Evolutionary conservation across 2,329 filamentous ascomycete genomes (phyloP).

Genomic region (Cercospora beticola): DNA sequence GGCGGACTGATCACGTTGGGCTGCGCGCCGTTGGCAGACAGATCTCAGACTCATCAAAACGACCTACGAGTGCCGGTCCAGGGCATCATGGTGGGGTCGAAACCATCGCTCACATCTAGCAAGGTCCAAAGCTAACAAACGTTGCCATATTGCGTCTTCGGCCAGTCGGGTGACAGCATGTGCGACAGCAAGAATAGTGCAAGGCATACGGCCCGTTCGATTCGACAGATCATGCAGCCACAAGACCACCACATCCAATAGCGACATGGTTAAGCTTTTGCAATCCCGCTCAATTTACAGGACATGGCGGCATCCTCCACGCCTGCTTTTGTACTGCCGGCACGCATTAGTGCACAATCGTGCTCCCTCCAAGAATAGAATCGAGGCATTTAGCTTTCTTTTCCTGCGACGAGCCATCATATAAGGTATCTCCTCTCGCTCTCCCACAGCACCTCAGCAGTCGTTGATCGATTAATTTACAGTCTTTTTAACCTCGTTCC

Average conservation of each 20-base stretch:
- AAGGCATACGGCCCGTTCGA: slow-evolving; percentile 26
- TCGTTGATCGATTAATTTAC: slow-evolving; percentile 50
- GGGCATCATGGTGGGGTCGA: slow-evolving; percentile 15
- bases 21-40: slow-evolving; percentile 17
- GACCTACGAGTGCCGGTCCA: slow-evolving; percentile 20
- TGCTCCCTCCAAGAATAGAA: slow-evolving; percentile 51
- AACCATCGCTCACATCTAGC: slow-evolving; percentile 14
- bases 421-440: slow-evolving; percentile 46
- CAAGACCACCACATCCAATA: slow-evolving; percentile 28
- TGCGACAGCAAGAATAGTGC: slow-evolving; percentile 30
- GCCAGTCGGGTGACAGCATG: slow-evolving; percentile 26
- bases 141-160: slow-evolving; percentile 24
- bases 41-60: slow-evolving; percentile 20
- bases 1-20: slow-evolving; percentile 4
- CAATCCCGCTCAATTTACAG: slow-evolving; percentile 29
- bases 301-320: slow-evolving; percentile 28
- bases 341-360: slow-evolving; percentile 18
- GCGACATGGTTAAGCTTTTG: slow-evolving; percentile 22
- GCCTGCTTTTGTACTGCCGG: slow-evolving; percentile 15
- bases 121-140: slow-evolving; percentile 19
- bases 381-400: slow-evolving; percentile 39
- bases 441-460: slow-evolving; percentile 40
- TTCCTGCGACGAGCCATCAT: slow-evolving; percentile 45
- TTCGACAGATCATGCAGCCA: slow-evolving; percentile 33
- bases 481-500: slow-evolving; percentile 40